Percentiles rank a stretch among this genome's conserved stretches.
phyloP scores from a whole-genome alignment of 2,329 filamentous ascomycete genomes.

The Exophiala spinifera region DNA sequence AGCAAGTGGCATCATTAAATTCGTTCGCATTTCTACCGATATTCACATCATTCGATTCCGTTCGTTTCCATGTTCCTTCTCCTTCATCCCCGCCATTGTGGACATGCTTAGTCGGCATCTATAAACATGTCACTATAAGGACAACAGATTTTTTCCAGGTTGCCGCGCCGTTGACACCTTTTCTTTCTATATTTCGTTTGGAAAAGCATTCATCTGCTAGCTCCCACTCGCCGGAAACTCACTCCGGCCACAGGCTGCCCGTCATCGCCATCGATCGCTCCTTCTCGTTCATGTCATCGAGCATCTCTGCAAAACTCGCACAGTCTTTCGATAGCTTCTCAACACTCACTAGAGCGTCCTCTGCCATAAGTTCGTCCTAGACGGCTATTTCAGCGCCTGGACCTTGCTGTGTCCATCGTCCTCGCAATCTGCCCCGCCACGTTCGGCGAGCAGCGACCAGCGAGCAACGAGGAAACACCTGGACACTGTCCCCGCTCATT shows the following conservation, averaged over 20 bases:
- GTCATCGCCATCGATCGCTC: constrained; percentile 9
- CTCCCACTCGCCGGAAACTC: background rate
- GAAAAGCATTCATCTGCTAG: background rate
- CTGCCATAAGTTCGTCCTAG: too few species aligned
- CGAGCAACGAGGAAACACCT: background rate
- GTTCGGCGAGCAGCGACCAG: background rate
- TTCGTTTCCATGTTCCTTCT: background rate
- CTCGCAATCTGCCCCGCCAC: constrained; percentile 1
- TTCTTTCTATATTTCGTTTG: background rate
- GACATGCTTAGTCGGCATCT: background rate
- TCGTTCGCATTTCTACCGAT: too few species aligned
- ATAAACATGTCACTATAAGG: background rate
- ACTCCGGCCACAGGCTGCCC: background rate
- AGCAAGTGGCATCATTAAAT: too few species aligned
- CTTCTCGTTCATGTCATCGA: constrained; percentile 6
- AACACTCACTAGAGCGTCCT: background rate
- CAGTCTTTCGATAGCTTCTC: background rate
- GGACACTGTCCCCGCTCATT: background rate
- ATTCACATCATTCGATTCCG: background rate
- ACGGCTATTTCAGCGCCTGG: background rate
- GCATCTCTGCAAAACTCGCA: background rate
- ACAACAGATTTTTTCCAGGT: background rate
- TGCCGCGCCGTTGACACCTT: background rate
- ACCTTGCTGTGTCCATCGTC: background rate
- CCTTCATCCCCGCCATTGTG: background rate